Conservation (phyloP, 1,139 yeast species). For the Hansenula sp. region DNA sequence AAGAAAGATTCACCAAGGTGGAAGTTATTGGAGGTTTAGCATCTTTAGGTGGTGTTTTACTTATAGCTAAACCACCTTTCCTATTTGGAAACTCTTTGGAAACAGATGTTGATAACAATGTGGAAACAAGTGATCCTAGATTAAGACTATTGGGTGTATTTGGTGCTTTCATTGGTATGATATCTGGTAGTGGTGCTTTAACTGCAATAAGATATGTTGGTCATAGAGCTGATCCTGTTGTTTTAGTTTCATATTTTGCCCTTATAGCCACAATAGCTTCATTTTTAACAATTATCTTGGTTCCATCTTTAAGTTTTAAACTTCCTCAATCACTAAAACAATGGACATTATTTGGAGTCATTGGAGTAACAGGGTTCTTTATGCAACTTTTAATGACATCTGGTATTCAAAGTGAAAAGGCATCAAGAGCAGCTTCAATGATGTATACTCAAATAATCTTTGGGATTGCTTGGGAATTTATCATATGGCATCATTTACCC, state of each 20-base stretch:
- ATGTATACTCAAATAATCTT: constrained; percentile 68
- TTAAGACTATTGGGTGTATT: constrained; percentile 45
- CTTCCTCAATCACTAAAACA: constrained; percentile 53
- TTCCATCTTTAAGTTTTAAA: constrained; percentile 54
- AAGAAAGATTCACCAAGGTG: constrained; percentile 54
- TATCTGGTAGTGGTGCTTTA: constrained; percentile 64
- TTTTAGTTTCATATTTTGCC: constrained; percentile 72
- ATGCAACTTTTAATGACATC: constrained; percentile 74
- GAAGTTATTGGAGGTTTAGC: constrained; percentile 65
- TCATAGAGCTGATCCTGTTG: constrained; percentile 64
- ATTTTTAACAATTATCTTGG: constrained; percentile 39
- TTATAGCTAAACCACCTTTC: constrained; percentile 76
- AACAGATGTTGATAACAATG: constrained; percentile 18
- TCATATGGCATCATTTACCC: constrained; percentile 68
- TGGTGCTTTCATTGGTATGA: constrained; percentile 60
- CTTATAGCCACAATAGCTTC: constrained; percentile 50
- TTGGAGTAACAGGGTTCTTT: constrained; percentile 73
- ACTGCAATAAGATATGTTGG: constrained; percentile 69
- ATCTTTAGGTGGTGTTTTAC: constrained; percentile 66
- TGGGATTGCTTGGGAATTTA: constrained; percentile 69
- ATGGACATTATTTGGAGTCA: constrained; percentile 52
- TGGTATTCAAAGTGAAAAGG: constrained; percentile 75
- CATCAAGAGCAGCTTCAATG: constrained; percentile 69
- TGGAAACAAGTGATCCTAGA: constrained; percentile 16
- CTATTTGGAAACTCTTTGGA: constrained; percentile 39